Evolutionary conservation across 331 rosid species (phyloP), one percentile per base, ranked within the genome.

Genomic region (Prunus yedoensis): DNA sequence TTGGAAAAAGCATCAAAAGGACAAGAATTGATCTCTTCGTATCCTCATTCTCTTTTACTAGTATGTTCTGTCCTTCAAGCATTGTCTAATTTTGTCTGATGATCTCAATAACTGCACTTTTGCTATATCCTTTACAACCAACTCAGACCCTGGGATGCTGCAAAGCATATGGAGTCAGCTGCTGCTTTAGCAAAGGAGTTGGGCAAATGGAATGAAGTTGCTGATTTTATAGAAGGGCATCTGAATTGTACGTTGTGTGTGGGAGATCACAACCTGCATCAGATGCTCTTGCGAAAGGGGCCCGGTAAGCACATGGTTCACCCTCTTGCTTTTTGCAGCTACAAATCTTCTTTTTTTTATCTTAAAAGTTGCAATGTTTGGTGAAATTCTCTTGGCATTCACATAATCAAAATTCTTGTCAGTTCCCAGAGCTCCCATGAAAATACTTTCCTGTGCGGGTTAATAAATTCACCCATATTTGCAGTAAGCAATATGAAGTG

Each of bases 151-250:
- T 92, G 99, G 99, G 97, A 94, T 75, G 96, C 99, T 21, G 97
- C 99, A 73, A 92, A 88, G 84, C 97, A 89, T 82, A 92, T 94
- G 96, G 99, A 94, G 83, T 92, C 99, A 76, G 97, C 99, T 3
- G 97, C 89, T 68, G 91, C 86, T 80, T 83, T 89, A 51, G 99
- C 97, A 35, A 94, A 94, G 87, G 99, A 94, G 52, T 80, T 94
- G 54, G 80, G 93, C 14, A 77, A 90, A 51, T 90, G 90, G 93
- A 88, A 27, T 72, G 99, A 94, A 87, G 97, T 85, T 61, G 85
- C 69, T 46, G 99, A 94, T 66, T 94, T 77, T 94, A 86, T 79
- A 88, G 87, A 86, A 92, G 84, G 74, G 99, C 97, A 18, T 90
- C 99, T 30, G 97, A 94, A 65, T 70, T 92, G 77, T 94, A 92